These are phyloP conservation scores for Annulohypoxylon stygium DNA, from an alignment of 495 filamentous ascomycete genomes.

Conservation along the genomic window DNA sequence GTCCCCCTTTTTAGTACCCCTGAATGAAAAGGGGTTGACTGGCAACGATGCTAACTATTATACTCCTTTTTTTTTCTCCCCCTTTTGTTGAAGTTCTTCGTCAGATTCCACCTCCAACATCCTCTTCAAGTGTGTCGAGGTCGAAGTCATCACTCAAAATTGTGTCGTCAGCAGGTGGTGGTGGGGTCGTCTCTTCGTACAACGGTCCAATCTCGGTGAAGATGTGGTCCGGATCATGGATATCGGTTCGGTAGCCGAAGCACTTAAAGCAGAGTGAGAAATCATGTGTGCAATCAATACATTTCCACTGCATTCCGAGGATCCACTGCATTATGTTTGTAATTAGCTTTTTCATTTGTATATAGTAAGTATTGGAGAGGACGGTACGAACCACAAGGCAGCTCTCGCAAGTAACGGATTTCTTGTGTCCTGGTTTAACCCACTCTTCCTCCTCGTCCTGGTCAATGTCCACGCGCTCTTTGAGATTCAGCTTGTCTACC, in stretches of 20 bases:
- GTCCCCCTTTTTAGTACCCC: too few species aligned
- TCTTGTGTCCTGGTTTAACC: neutral
- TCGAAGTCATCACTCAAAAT: neutral
- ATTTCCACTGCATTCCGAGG: slow-evolving; percentile 6
- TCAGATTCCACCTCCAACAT: neutral
- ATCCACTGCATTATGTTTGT: neutral
- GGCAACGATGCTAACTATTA: too few species aligned
- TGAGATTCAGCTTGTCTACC: neutral
- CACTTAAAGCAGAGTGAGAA: slow-evolving; percentile 18
- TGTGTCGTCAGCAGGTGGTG: neutral
- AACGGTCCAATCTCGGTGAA: slow-evolving; percentile 7
- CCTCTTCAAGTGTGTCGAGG: neutral
- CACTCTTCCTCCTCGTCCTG: neutral
- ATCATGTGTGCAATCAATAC: slow-evolving; percentile 1
- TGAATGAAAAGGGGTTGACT: too few species aligned
- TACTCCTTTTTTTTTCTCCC: too few species aligned
- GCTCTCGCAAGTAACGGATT: neutral
- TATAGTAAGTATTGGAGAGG: neutral
- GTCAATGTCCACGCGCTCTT: neutral
- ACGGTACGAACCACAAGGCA: neutral
- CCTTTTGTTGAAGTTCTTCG: neutral
- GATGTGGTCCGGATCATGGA: slow-evolving; percentile 5
- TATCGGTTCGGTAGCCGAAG: neutral
- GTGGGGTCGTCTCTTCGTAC: neutral
- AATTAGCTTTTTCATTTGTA: too few species aligned